These are phyloP conservation scores for Hypomontagnella submonticulosa DNA, from an alignment of 495 filamentous ascomycete genomes.

Conservation along the genomic window DNA sequence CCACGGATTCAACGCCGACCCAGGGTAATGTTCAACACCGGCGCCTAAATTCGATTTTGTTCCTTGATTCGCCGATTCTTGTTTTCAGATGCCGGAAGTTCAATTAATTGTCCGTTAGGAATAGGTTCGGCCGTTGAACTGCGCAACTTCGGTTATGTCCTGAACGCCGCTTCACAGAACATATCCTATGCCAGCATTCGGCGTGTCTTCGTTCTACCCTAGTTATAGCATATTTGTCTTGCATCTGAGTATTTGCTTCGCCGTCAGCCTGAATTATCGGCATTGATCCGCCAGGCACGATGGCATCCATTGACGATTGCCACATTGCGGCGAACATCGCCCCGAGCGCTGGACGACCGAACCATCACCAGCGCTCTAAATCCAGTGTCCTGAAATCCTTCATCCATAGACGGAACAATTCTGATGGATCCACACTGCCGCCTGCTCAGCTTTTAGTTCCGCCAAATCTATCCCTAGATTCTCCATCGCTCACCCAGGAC, in stretches of 20 bases:
- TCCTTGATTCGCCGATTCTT: conserved; percentile 5
- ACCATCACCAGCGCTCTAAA: conserved; percentile 60
- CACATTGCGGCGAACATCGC: conserved; percentile 35
- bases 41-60: conserved; percentile 12
- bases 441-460: conserved; percentile 37
- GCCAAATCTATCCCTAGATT: conserved; percentile 41
- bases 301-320: conserved; percentile 44
- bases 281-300: conserved; percentile 18
- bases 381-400: conserved; percentile 68
- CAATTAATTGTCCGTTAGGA: conserved; percentile 17
- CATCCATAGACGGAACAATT: conserved; percentile 63
- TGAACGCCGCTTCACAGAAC: conserved; percentile 26
- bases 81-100: conserved; percentile 30
- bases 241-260: conserved; percentile 17
- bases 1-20: conserved; percentile 21
- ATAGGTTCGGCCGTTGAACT: conserved; percentile 18
- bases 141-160: conserved; percentile 13
- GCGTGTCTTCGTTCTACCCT: conserved; percentile 11
- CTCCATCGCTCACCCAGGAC: conserved; percentile 39
- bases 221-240: conserved; percentile 16
- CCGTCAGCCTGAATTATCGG: background rate
- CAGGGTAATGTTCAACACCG: conserved; percentile 19
- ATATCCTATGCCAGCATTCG: conserved; percentile 18
- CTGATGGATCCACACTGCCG: conserved; percentile 57
- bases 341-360: conserved; percentile 25